These are phyloP conservation scores for Verbascum thapsus DNA, from an alignment of 257 asterid genomes.

Conservation along the genomic window DNA sequence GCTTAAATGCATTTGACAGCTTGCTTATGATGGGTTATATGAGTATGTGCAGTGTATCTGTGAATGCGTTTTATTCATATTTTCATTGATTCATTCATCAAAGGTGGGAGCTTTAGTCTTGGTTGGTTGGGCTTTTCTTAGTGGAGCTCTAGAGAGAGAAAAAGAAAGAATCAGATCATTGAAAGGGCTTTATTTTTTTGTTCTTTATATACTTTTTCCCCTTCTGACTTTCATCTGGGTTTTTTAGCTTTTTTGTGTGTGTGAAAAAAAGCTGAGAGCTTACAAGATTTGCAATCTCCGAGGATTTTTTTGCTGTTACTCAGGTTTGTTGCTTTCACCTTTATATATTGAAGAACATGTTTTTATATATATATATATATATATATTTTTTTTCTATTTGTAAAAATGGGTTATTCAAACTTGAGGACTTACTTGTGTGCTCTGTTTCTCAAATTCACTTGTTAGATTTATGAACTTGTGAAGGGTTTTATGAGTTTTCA, in stretches of 20 bases:
- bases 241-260: slow-evolving; percentile 5
- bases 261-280: slow-evolving; percentile 28
- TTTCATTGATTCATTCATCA: slow-evolving; percentile 27
- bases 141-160: slow-evolving; percentile 26
- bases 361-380: not conserved
- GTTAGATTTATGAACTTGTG: slow-evolving; percentile 1
- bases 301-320: slow-evolving; percentile 21
- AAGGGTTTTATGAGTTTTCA: not conserved
- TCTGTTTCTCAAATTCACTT: not conserved
- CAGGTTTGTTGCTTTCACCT: slow-evolving; percentile 37
- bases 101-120: slow-evolving; percentile 19
- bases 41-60: slow-evolving; percentile 25
- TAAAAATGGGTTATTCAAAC: slow-evolving; percentile 9
- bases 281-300: slow-evolving; percentile 23
- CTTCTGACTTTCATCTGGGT: slow-evolving; percentile 34
- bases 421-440: not conserved
- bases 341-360: slow-evolving; percentile 10
- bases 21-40: slow-evolving; percentile 30
- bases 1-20: too few species aligned
- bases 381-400: not conserved
- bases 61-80: slow-evolving; percentile 15
- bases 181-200: slow-evolving; percentile 29
- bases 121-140: slow-evolving; percentile 42
- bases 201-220: slow-evolving; percentile 22
- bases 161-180: not conserved